Conservation (phyloP, 805 yeast species). For the Aciculoconidium aculeatum region DNA sequence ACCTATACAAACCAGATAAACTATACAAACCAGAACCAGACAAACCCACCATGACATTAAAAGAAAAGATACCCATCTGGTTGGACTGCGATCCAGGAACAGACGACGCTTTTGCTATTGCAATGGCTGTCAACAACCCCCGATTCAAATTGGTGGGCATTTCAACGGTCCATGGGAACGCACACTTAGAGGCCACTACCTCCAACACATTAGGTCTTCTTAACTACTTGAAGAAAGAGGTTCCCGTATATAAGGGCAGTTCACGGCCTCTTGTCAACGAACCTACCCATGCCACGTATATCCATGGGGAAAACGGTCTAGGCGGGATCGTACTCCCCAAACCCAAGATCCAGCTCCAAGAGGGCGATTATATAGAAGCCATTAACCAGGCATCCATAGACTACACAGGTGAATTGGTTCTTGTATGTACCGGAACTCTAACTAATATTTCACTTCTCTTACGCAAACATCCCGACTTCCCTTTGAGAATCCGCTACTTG, state of each 20-base stretch:
- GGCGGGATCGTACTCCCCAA: constrained; percentile 70
- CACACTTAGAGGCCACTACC: constrained; percentile 59
- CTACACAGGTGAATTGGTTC: constrained; percentile 44
- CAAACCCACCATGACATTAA: constrained; percentile 18
- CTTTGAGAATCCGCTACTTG: constrained; percentile 43
- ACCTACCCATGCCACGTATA: constrained; percentile 50
- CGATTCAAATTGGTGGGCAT: constrained; percentile 56
- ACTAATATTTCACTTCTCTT: constrained; percentile 65
- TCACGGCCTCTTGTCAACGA: constrained; percentile 47
- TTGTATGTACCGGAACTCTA: constrained; percentile 73
- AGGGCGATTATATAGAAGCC: constrained; percentile 32
- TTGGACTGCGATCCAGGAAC: constrained; percentile 92
- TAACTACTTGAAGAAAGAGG: constrained; percentile 47
- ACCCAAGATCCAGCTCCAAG: constrained; percentile 25
- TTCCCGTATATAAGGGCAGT: constrained; percentile 67
- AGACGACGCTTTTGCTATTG: constrained; percentile 76
- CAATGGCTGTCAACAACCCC: constrained; percentile 58
- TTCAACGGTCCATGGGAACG: constrained; percentile 73
- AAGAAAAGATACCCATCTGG: constrained; percentile 57
- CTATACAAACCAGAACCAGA: no score
- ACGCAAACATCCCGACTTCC: constrained; percentile 47
- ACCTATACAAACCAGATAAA: no score
- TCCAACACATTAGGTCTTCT: constrained; percentile 61
- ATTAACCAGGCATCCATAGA: constrained; percentile 35
- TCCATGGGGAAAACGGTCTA: constrained; percentile 72